Base-by-base conservation (phyloP, 805 yeast species). In the Kodamaea nitidulidarum region DNA sequence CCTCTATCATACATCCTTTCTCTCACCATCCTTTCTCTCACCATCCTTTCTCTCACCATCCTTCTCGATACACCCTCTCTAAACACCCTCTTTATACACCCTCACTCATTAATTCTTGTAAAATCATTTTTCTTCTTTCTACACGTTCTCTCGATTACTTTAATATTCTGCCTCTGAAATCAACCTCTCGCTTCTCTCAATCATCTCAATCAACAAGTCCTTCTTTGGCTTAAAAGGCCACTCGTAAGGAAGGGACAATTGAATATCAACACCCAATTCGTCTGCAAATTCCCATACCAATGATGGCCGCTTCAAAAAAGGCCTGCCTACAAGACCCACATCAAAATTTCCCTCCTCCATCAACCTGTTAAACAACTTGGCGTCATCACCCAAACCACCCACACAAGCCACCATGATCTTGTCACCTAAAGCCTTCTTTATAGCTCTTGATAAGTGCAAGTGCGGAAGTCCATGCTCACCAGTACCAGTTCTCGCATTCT, bases 241-340 rank as follows among this genome's bases (percentile, higher is more conserved):
- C 9, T 42, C 54, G 26, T 43, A 45, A 27, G 51, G 56, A 22
- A 38, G 25, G n/a, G 22, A 8, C 22, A 25, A 25, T n/a, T 67
- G 55, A 4, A 72, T 45, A 38, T 59, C 47, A 18, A 75, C 69
- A 3, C 59, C 71, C 35, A 76, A 57, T 26, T 73, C 65, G 28
- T 71, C 71, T 2, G 83, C 84, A 66, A 75, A 72, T 5, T 54
- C 49, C 57, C 70, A 68, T 4, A 64, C 75, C 27, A 74, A 61
- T 10, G 70, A 73, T 3, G 82, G 80, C 44, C 71, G 63, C 43
- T 60, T 65, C 43, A 78, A 55, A 45, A 74, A 75, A 2, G 53
- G 61, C n/a, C 63, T 49, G 0, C 78, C 84, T 30, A 66, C 63
- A 11, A 75, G 50, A 5, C 70, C 66, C 15, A 76, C 42, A 52